Evolutionary conservation across 169 alveolate genomes (phyloP), one percentile per base, ranked within the genome.

Genomic region (Condylostoma magnum): DNA sequence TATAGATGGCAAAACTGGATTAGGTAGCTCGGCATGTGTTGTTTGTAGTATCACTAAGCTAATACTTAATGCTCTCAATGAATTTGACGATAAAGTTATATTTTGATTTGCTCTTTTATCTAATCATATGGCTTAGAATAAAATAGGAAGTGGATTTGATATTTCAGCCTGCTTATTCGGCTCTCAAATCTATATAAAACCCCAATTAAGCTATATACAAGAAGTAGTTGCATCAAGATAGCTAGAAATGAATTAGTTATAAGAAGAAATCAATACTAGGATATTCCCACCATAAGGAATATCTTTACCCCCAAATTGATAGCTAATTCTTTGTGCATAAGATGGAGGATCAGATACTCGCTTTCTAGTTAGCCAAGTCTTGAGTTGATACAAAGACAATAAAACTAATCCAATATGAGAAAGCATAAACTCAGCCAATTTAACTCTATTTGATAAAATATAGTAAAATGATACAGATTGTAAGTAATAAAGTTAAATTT

Each of bases 121-220:
- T 8, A 15, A 60, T 41, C 20, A 18, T 27, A 33, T 31, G 1
- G 71, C 71, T 15, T 55, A 60, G 27, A 28, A 60, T 28, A 60
- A 60, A 60, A 60, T 60, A 2, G 71, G 71, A 1, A 60, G 71
- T 34, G 71, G 71, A 18, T 60, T 60, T 60, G 71, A 60, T 25
- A 41, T 60, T n/a, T 33, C 71, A 22, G 52, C 56, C 2, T 52
- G 56, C 8, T 8, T 60, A 1, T 60, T 18, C 43, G 71, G 71
- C 27, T 60, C 71, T 8, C 54, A 38, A 2, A 12, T 36, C 8
- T 60, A n/a, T 3, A 0, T 10, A 41, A 60, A 22, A 22, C 20
- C 18, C 10, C 3, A 18, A 38, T 38, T 27, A 22, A 15, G 15
- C 2, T n/a, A 22, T 8, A 8, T 60, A n/a, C 27, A 18, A 60